Percentiles rank a stretch among this genome's conserved stretches.
Evolutionary conservation across 2,329 filamentous ascomycete genomes (phyloP).

Genomic region (Pseudocercospora pini-densiflorae): DNA sequence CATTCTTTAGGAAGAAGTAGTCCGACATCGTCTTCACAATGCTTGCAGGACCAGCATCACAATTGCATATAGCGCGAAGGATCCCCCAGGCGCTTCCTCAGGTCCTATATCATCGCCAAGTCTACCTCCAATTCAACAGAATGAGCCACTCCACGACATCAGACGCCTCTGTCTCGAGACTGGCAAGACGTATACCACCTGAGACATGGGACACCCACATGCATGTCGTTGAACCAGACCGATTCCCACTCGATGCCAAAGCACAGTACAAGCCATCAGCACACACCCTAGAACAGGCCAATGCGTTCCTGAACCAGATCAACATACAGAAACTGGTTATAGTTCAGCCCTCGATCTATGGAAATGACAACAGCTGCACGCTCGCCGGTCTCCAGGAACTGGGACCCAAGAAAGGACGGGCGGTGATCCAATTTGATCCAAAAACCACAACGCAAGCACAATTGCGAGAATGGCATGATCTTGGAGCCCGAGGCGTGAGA

Average conservation of each 20-base stretch:
- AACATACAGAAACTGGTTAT: conserved; percentile 62
- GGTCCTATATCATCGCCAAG: not conserved
- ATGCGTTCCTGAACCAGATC: conserved; percentile 56
- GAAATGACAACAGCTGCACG: conserved; percentile 63
- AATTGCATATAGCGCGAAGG: no score
- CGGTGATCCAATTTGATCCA: conserved; percentile 62
- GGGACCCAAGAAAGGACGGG: conserved; percentile 57
- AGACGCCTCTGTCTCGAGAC: conserved; percentile 15
- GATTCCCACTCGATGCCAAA: conserved; percentile 53
- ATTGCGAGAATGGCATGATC: conserved; percentile 58
- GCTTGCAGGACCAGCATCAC: not conserved
- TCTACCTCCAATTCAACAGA: not conserved
- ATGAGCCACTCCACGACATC: not conserved
- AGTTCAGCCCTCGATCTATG: conserved; percentile 65
- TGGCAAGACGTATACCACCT: conserved; percentile 43
- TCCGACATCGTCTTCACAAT: not conserved
- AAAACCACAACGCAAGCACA: conserved; percentile 43
- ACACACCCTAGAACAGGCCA: conserved; percentile 57
- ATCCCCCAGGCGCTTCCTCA: not conserved
- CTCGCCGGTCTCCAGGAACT: conserved; percentile 58
- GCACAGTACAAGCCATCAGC: conserved; percentile 58
- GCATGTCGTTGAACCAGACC: conserved; percentile 62
- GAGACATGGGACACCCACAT: conserved; percentile 67
- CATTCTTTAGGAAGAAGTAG: not conserved
- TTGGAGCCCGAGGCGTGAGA: conserved; percentile 64